Evolutionary conservation across 2,329 filamentous ascomycete genomes (phyloP), one percentile per base, ranked within the genome.

Genomic region (Sporothrix pseudoabietina): DNA sequence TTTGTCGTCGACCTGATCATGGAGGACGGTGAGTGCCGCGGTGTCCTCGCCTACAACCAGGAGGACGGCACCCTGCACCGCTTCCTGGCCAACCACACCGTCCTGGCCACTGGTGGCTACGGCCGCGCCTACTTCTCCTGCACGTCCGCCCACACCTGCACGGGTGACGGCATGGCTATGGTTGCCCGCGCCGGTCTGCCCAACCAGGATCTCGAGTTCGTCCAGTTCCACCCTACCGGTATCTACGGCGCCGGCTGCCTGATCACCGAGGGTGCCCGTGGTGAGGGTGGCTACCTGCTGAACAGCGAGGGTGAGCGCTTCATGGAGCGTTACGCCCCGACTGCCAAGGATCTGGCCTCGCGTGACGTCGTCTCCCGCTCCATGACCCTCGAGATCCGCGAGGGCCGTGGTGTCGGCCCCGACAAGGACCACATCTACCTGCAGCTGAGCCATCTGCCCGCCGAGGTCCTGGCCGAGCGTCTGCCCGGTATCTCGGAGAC

Each of bases 371-470:
- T 98, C 77, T 97, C 94, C 76, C 92, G 96, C 81, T 97, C 94
- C 76, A 99, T 99, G 94, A 99, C 94, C 74, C 89, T 98, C 86
- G 95, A 99, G 85, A 98, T 98, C 81, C 94, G 95, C 73, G 94
- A 98, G 80, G 96, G 96, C 79, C 94, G 95, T 84, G 95, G 96
- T 90, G 95, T 98, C 77, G 96, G 95, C 78, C 90, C 94, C 71
- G 95, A 98, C 75, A 97, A 97, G 89, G 96, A 99, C 81, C 95
- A 99, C 87, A 95, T 99, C 85, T 98, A 93, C 89, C 93, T 99
- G 70, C 95, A 98, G 85, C 91, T 99, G 78, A 97, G 93, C 86
- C 95, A 99, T 84, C 85, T 99, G 80, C 95, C 95, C 74, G 86
- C 94, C 71, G 93, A 98, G 83, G 88, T 98, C 77, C 91, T 99